Base-by-base conservation (phyloP, 805 yeast species). In the Starmerella kuoi region DNA sequence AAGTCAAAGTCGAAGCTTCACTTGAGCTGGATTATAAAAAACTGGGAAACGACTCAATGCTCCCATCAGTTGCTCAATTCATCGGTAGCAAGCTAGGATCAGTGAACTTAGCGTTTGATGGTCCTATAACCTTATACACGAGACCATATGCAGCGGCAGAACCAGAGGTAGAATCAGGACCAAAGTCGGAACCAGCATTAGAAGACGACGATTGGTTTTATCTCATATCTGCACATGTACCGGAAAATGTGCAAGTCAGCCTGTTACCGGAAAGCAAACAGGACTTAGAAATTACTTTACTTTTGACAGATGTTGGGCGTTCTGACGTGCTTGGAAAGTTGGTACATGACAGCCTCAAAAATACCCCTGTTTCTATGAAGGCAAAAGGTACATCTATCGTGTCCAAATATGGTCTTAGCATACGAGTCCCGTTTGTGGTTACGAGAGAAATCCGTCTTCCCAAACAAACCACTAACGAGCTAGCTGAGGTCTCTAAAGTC, bases 261-360 rank as follows among this genome's bases (percentile, higher is more conserved):
- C 19, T 44, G 15, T 4, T 2, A 5, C 38, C 38, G 9, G 22
- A 32, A 22, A 12, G 19, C 18, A 12, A 15, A 3, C 46, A 39
- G 23, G 23, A 18, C 9, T 9, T 30, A n/a, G 8, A n/a, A 9
- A 19, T 35, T 9, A 17, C 31, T 12, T 18, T 37, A 12, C 14
- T 26, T 14, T n/a, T 51, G 11, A 24, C 23, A 17, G 51, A 52
- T 28, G 43, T 46, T 14, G 56, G 56, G 15, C 44, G 51, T 9
- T 12, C 49, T 5, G 45, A 41, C 7, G 42, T 45, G 4, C 27
- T 52, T 3, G 47, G 47, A 14, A 15, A 4, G 8, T 30, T 51
- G 7, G 45, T 37, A 2, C 26, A 31, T 20, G 26, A 27, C 27
- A 31, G 43, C 3, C 38, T 50, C 14, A 17, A 14, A 8, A 44